These are phyloP conservation scores for Escallonia herrerae DNA, from an alignment of 129 eudicot species.

Conservation along the genomic window DNA sequence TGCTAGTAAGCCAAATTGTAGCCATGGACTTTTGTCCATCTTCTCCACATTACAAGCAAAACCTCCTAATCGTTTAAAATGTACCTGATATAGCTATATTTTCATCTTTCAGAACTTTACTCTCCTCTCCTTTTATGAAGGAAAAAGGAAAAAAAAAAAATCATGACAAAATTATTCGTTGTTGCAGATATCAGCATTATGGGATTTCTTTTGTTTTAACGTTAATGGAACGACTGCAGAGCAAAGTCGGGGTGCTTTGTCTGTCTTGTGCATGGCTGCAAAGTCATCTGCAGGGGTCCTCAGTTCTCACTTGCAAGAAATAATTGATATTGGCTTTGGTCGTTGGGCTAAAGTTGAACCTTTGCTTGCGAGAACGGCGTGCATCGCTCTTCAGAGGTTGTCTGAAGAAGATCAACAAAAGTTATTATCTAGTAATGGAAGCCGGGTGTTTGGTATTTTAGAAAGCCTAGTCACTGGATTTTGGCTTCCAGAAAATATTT, in stretches of 20 bases:
- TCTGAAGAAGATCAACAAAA: slow-evolving; percentile 74
- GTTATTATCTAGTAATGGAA: slow-evolving; percentile 61
- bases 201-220: slow-evolving; percentile 96
- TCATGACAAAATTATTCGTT: neutral
- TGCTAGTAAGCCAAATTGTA: no score
- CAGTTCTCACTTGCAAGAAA: slow-evolving; percentile 87
- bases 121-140: no score
- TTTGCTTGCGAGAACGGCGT: slow-evolving; percentile 91
- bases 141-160: no score
- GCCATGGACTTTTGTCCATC: no score
- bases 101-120: no score
- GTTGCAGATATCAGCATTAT: slow-evolving; percentile 80
- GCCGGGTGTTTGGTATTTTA: slow-evolving; percentile 63
- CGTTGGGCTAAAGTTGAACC: slow-evolving; percentile 99
- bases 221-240: slow-evolving; percentile 81
- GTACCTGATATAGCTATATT: no score
- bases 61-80: no score
- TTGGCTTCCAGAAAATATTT: slow-evolving; percentile 76
- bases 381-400: slow-evolving; percentile 80
- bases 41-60: no score
- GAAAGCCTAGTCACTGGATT: slow-evolving; percentile 64
- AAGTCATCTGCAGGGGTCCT: slow-evolving; percentile 71
- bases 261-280: slow-evolving; percentile 93
- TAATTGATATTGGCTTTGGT: slow-evolving; percentile 93
- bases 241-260: slow-evolving; percentile 85